Conservation (phyloP, 164 flowering plant genomes). For the Protea cynaroides region DNA sequence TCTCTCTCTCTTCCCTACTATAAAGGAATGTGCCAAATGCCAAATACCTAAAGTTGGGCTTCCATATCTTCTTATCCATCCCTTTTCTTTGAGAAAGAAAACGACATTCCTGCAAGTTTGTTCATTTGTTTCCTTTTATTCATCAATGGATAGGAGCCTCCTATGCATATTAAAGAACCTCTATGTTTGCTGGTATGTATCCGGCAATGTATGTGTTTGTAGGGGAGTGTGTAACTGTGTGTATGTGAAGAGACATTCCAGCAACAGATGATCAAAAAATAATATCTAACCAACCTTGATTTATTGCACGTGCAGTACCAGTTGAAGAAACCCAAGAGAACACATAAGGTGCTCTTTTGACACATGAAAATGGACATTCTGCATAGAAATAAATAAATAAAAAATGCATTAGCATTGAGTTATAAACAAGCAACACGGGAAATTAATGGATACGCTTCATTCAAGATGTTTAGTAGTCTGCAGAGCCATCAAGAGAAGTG, state of each 20-base stretch:
- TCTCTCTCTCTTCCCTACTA: too few species aligned
- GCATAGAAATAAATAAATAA: slow-evolving; percentile 6
- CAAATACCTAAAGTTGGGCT: not conserved
- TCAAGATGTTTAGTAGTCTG: not conserved
- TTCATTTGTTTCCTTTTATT: not conserved
- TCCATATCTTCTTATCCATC: not conserved
- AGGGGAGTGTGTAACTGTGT: not conserved
- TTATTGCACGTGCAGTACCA: slow-evolving; percentile 70
- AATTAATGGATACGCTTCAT: not conserved
- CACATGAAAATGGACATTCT: slow-evolving; percentile 92
- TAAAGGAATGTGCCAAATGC: not conserved
- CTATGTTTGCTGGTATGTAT: too few species aligned
- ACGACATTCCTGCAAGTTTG: not conserved
- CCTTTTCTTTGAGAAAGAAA: not conserved
- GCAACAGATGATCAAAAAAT: not conserved
- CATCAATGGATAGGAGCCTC: not conserved
- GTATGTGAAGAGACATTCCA: not conserved
- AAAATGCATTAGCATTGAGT: too few species aligned
- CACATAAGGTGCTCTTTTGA: slow-evolving; percentile 69
- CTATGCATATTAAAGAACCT: not conserved
- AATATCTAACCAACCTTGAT: slow-evolving; percentile 53
- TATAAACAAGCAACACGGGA: not conserved
- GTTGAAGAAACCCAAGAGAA: slow-evolving; percentile 48
- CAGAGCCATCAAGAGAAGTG: not conserved
- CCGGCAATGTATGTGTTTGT: not conserved